A percentile compares a stretch with the other conserved stretches of the same genome.
phyloP scores from a whole-genome alignment of 1,284 basidiomycete genomes.

The Sparassis latifolia region DNA sequence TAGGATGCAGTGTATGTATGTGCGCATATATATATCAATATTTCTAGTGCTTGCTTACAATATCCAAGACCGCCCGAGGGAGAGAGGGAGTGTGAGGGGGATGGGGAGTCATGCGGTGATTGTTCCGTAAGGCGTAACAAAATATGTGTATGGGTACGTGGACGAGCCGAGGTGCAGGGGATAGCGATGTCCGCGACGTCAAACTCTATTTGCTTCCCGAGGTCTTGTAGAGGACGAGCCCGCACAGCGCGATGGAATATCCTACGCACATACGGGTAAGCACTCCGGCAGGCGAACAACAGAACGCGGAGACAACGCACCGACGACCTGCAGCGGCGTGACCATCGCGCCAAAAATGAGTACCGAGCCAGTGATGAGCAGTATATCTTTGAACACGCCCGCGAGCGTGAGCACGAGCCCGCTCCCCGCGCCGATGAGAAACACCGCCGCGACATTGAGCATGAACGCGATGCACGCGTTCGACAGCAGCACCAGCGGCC shows the following conservation, averaged over 20 bases:
- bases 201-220: constrained; percentile 52
- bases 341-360: constrained; percentile 76
- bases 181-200: too few species aligned
- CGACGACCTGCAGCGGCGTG: constrained; percentile 83
- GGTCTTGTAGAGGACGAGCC: constrained; percentile 78
- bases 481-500: constrained; percentile 71
- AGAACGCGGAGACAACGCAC: constrained; percentile 32
- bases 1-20: too few species aligned
- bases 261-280: constrained; percentile 32
- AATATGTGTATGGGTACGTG: too few species aligned
- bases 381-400: constrained; percentile 93
- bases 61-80: too few species aligned
- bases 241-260: constrained; percentile 78
- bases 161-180: too few species aligned
- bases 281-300: constrained; percentile 1
- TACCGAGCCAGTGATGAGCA: constrained; percentile 88
- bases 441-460: constrained; percentile 91
- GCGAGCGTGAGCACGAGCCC: constrained; percentile 90
- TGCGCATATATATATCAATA: too few species aligned
- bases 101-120: too few species aligned
- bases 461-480: constrained; percentile 90
- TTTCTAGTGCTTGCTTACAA: too few species aligned
- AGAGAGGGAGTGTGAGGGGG: too few species aligned
- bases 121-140: too few species aligned
- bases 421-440: constrained; percentile 84